A percentile compares a stretch with the other conserved stretches of the same genome.
Evolutionary conservation across 2,329 filamentous ascomycete species (phyloP).

Genomic region (Fusarium miscanthi): DNA sequence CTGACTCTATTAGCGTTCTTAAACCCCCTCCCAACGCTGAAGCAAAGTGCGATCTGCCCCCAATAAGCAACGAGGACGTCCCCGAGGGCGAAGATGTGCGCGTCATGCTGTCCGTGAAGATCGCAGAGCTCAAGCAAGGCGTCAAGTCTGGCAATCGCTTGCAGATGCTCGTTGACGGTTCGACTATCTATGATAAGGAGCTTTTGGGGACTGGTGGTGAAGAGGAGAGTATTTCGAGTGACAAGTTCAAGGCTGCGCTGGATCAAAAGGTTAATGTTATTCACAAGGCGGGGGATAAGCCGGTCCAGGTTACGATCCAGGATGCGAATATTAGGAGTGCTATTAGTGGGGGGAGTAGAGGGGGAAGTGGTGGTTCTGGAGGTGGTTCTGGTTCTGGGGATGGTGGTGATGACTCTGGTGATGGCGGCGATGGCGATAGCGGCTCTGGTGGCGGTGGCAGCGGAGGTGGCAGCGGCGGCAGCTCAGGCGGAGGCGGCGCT

Average conservation of each 20-base stretch:
- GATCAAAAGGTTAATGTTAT: conserved; percentile 14
- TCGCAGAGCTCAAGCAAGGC: not conserved
- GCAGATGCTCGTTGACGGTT: conserved; percentile 3
- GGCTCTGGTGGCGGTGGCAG: not conserved
- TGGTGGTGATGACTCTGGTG: not conserved
- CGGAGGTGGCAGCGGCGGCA: not conserved
- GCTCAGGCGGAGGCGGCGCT: not conserved
- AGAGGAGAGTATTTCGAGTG: conserved; percentile 1
- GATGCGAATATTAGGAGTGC: conserved; percentile 6
- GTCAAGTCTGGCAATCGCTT: not conserved
- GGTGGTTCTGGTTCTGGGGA: not conserved
- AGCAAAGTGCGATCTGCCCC: conserved; percentile 5
- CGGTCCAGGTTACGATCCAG: conserved; percentile 9
- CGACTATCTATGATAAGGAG: conserved; percentile 1
- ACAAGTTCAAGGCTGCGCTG: not conserved
- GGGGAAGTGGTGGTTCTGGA: not conserved
- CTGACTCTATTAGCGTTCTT: not conserved
- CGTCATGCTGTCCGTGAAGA: not conserved
- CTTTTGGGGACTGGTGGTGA: not conserved
- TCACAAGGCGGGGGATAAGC: conserved; percentile 4
- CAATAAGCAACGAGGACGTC: not conserved
- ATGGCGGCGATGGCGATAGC: not conserved
- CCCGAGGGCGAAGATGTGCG: not conserved
- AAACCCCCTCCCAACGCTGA: conserved; percentile 6
- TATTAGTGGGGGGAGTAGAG: not conserved